These are phyloP conservation scores for Mycothermus thermophilus DNA, from an alignment of 495 filamentous ascomycete genomes.

Conservation along the genomic window DNA sequence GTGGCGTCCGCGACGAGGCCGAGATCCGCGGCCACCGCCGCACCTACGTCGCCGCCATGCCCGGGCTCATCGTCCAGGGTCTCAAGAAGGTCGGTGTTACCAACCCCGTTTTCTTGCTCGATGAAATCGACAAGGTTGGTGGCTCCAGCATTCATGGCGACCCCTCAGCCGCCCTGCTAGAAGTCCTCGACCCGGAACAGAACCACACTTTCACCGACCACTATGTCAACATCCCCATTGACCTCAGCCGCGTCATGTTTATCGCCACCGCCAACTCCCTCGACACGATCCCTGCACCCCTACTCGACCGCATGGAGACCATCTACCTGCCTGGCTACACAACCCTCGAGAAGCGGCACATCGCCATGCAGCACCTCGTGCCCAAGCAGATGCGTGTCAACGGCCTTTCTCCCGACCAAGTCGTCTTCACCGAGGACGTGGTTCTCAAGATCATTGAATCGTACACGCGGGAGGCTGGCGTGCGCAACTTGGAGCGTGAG, in stretches of 20 bases:
- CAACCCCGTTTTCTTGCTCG: slow-evolving; percentile 91
- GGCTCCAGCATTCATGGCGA: slow-evolving; percentile 88
- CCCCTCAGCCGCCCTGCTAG: slow-evolving; percentile 95
- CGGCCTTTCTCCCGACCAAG: slow-evolving; percentile 59
- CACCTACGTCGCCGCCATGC: slow-evolving; percentile 98
- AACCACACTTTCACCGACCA: slow-evolving; percentile 92
- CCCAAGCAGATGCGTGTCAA: slow-evolving; percentile 79
- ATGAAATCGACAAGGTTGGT: slow-evolving; percentile 98
- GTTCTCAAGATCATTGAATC: slow-evolving; percentile 87
- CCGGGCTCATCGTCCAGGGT: slow-evolving; percentile 84
- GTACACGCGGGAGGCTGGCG: slow-evolving; percentile 95
- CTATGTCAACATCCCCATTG: slow-evolving; percentile 92
- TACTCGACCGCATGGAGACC: slow-evolving; percentile 97
- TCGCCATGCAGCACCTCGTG: slow-evolving; percentile 82
- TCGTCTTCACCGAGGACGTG: slow-evolving; percentile 65
- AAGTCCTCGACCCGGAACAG: slow-evolving; percentile 96
- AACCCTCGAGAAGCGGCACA: slow-evolving; percentile 94
- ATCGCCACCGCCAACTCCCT: slow-evolving; percentile 97
- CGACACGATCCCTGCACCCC: slow-evolving; percentile 84
- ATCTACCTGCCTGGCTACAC: slow-evolving; percentile 90
- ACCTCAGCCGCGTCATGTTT: slow-evolving; percentile 92
- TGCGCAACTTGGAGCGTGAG: slow-evolving; percentile 91
- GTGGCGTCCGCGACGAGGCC: slow-evolving; percentile 90
- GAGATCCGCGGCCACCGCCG: slow-evolving; percentile 92
- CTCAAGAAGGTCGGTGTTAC: slow-evolving; percentile 92